Base-by-base conservation (phyloP, 2,329 filamentous ascomycete species). In the Ceratocystis alfenasii region DNA sequence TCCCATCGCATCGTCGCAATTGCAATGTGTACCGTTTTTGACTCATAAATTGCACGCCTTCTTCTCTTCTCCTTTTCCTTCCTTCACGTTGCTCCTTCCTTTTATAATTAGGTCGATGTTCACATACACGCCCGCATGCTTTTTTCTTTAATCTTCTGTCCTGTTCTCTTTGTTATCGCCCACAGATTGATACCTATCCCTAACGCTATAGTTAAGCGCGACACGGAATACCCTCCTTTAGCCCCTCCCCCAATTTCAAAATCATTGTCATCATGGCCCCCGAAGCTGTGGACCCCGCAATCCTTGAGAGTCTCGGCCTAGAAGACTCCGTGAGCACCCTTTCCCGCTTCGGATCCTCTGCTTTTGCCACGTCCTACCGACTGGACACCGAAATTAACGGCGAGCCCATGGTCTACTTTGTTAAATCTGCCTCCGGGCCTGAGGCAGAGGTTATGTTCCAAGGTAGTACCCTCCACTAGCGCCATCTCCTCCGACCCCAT, bases 391-490 rank as follows among this genome's bases (percentile, higher is more conserved):
- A 76, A 2, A 69, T 74, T 17, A 76, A 83, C 70, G 83, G 81
- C 36, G 76, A 76, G 55, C 75, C 79, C 1, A 78, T 77, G 69
- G 75, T 78, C 22, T 91, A 82, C 71, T 93, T 92, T 73, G 82
- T 92, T 74, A 92, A 93, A 75, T 89, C 81, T 0, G 86, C 85
- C 0, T 75, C 74, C 3, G 87, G 86, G 0, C 72, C 76, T 2
- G 80, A 82, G 20, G 81, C 87, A 0, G 80, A 83, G 60, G 69
- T 80, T 45, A 92, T 92, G 88, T 91, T 92, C 72, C 76, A 78
- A 74, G 87, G 85, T 85, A 66, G 69, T 50, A 20, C 44, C 33
- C 22, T n/a, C 53, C 50, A 45, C 36, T 60, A 59, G 30, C 33
- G 48, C 44, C 10, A 20, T 62, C 22, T 59, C 45, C 30, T 48